These are phyloP conservation scores for Daldinia loculata DNA, from an alignment of 495 filamentous ascomycete genomes.

Conservation along the genomic window DNA sequence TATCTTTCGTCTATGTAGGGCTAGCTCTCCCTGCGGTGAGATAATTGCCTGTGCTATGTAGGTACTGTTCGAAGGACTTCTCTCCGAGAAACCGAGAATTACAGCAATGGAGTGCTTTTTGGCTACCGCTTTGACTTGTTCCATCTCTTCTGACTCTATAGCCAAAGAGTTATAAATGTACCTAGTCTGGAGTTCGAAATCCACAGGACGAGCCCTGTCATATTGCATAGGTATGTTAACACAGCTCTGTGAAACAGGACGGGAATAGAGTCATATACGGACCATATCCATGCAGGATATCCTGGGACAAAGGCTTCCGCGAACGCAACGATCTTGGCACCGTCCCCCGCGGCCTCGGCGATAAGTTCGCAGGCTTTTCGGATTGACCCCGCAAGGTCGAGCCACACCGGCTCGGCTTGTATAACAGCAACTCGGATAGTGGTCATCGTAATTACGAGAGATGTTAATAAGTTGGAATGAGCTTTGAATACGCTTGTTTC, in stretches of 20 bases:
- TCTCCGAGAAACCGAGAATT: conserved; percentile 64
- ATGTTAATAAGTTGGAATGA: neutral
- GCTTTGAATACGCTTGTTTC: neutral
- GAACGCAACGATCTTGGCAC: conserved; percentile 62
- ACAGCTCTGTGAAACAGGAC: neutral
- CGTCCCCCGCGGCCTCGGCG: conserved; percentile 54
- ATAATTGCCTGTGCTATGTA: conserved; percentile 69
- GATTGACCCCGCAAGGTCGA: conserved; percentile 60
- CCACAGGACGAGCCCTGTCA: conserved; percentile 55
- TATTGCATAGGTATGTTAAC: neutral
- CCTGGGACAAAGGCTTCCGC: conserved; percentile 66
- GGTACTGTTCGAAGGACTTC: conserved; percentile 52
- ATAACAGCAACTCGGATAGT: conserved; percentile 54
- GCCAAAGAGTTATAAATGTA: conserved; percentile 49
- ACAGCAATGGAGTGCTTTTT: conserved; percentile 57
- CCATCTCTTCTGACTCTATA: neutral
- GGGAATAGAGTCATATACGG: conserved; percentile 15
- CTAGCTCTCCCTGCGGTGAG: conserved; percentile 54
- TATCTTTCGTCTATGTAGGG: conserved; percentile 61
- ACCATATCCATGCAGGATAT: conserved; percentile 69
- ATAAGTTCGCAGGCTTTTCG: conserved; percentile 63
- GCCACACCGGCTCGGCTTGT: conserved; percentile 64
- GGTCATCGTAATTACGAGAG: conserved; percentile 15
- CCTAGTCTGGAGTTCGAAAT: conserved; percentile 47
- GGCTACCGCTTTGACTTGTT: neutral